Evolutionary conservation across 2,329 filamentous ascomycete species (phyloP).

Genomic region (Fusarium praegraminearum): DNA sequence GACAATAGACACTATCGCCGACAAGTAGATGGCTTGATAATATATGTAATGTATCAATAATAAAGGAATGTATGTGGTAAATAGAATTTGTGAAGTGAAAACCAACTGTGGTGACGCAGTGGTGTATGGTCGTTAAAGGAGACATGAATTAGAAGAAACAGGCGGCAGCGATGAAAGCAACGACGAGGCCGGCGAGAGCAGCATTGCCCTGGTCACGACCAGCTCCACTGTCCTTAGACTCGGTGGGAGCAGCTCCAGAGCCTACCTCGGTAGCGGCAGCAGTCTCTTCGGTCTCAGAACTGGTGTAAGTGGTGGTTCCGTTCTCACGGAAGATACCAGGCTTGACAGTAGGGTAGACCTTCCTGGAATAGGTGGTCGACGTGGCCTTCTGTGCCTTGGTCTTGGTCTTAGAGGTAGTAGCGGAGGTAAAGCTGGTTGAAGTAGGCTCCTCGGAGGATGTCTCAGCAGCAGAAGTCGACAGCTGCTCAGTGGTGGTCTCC

Average conservation of each 20-base stretch:
- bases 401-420: conserved; percentile 28
- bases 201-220: conserved; percentile 62
- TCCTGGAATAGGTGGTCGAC: conserved; percentile 32
- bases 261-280: conserved; percentile 44
- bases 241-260: conserved; percentile 50
- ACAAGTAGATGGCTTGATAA: conserved; percentile 47
- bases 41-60: conserved; percentile 46
- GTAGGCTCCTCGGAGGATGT: conserved; percentile 34
- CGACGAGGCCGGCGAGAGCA: conserved; percentile 65
- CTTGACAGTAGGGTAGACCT: conserved; percentile 36
- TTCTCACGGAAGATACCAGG: conserved; percentile 69
- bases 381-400: conserved; percentile 28
- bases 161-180: conserved; percentile 66
- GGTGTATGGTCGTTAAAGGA: conserved; percentile 19
- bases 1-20: conserved; percentile 54
- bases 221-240: conserved; percentile 59
- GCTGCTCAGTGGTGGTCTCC: conserved; percentile 23
- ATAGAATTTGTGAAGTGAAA: conserved; percentile 42
- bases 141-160: conserved; percentile 58
- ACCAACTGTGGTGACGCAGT: conserved; percentile 39
- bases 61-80: conserved; percentile 39
- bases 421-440: conserved; percentile 47
- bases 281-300: conserved; percentile 24
- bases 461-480: conserved; percentile 12
- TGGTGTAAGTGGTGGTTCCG: conserved; percentile 49